Percentiles rank a stretch among this genome's conserved stretches.
Evolutionary conservation across 257 asterid genomes (phyloP).

Genomic region (Fraxinus quadrangulata): DNA sequence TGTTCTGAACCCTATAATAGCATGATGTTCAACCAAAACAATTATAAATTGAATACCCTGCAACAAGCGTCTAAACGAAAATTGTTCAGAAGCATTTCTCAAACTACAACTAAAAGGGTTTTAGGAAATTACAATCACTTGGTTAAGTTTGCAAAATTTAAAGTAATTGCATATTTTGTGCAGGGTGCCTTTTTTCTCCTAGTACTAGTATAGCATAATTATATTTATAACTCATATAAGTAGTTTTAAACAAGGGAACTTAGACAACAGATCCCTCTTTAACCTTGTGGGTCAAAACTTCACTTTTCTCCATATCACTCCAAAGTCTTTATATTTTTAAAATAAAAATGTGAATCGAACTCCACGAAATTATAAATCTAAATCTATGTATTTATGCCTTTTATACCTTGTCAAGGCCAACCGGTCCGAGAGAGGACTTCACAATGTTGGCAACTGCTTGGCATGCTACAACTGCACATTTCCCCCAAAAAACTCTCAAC

Average conservation of each 20-base stretch:
- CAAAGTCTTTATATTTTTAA: background rate
- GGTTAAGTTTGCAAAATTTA: background rate
- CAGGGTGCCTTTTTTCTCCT: background rate
- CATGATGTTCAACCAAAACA: background rate
- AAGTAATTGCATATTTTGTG: background rate
- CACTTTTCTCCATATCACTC: background rate
- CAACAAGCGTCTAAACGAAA: background rate
- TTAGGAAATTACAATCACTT: background rate
- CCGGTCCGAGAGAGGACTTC: slow-evolving; percentile 95
- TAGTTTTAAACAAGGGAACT: background rate
- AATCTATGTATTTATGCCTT: background rate
- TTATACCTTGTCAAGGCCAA: slow-evolving; percentile 92
- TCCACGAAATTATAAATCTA: background rate
- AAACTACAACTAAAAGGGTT: background rate
- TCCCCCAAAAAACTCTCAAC: slow-evolving; percentile 6
- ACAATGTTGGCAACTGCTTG: slow-evolving; percentile 90
- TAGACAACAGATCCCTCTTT: slow-evolving; percentile 13
- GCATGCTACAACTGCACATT: slow-evolving; percentile 77
- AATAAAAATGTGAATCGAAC: background rate
- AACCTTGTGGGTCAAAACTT: slow-evolving; percentile 7
- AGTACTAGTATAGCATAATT: background rate
- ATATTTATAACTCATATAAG: background rate
- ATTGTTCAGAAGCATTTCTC: background rate
- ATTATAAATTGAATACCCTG: background rate
- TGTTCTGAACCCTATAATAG: background rate